These are phyloP conservation scores for Stachybotrys elegans DNA, from an alignment of 2,329 filamentous ascomycete genomes.

Conservation along the genomic window DNA sequence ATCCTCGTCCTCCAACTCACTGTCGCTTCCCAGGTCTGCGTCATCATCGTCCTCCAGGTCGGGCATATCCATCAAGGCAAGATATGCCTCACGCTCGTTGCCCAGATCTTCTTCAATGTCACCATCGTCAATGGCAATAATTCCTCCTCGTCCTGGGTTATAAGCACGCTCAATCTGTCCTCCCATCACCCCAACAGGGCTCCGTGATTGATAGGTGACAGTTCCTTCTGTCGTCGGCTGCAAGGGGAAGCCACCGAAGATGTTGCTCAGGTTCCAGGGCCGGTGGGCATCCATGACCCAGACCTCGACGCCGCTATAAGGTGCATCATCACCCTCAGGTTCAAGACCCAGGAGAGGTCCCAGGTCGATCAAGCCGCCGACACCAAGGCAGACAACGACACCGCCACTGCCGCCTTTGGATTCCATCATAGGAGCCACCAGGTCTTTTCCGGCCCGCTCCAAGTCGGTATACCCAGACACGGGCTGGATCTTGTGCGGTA, in stretches of 20 bases:
- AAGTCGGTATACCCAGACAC: constrained; percentile 91
- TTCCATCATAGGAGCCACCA: constrained; percentile 83
- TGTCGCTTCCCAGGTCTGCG: constrained; percentile 45
- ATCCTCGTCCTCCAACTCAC: constrained; percentile 53
- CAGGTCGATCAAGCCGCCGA: constrained; percentile 87
- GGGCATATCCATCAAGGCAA: constrained; percentile 85
- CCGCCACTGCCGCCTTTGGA: constrained; percentile 79
- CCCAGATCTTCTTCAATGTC: constrained; percentile 82
- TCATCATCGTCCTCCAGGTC: constrained; percentile 72
- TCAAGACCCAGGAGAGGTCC: constrained; percentile 70
- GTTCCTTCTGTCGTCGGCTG: constrained; percentile 45
- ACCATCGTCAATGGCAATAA: constrained; percentile 93
- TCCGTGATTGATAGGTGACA: constrained; percentile 42
- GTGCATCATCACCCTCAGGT: constrained; percentile 57
- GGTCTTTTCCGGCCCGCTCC: constrained; percentile 68
- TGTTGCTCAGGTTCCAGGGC: constrained; percentile 91
- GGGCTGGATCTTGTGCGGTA: constrained; percentile 94
- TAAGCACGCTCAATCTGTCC: constrained; percentile 70
- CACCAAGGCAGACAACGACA: constrained; percentile 85
- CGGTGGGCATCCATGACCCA: constrained; percentile 91
- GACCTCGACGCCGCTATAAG: constrained; percentile 81
- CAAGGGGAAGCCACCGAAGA: constrained; percentile 71
- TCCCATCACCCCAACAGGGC: constrained; percentile 61
- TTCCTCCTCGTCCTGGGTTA: constrained; percentile 74
- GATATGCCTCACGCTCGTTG: constrained; percentile 74